Conservation (phyloP, 2,329 filamentous ascomycete species). For the Phialophora chinensis region DNA sequence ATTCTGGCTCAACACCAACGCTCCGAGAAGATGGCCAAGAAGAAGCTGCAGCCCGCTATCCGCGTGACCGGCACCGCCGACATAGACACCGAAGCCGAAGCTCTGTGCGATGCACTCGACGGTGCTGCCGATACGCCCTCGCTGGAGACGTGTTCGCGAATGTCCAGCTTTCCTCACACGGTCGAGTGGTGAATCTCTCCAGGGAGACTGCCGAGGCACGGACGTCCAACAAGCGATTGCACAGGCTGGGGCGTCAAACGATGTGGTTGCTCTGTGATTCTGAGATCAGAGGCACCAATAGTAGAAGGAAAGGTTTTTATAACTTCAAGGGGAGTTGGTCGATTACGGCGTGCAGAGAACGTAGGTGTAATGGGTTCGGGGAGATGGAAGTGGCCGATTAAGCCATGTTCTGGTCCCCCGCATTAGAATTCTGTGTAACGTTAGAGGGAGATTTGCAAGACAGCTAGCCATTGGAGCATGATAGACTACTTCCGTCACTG, state of each 20-base stretch:
- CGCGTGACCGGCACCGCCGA: slow-evolving; percentile 29
- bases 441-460: not conserved
- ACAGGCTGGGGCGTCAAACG: not conserved
- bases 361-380: not conserved
- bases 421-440: not conserved
- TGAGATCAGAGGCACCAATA: not conserved
- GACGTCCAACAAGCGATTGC: not conserved
- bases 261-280: not conserved
- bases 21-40: slow-evolving; percentile 31
- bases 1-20: slow-evolving; percentile 35
- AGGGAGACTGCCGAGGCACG: not conserved
- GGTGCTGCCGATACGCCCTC: slow-evolving; percentile 16
- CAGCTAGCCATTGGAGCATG: not conserved
- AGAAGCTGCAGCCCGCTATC: slow-evolving; percentile 32
- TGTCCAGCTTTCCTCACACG: slow-evolving; percentile 25
- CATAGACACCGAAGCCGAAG: slow-evolving; percentile 33
- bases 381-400: not conserved
- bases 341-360: not conserved
- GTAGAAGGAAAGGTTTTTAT: not conserved
- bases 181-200: slow-evolving; percentile 30
- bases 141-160: slow-evolving; percentile 28
- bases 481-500: not conserved
- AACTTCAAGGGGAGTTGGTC: not conserved
- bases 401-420: not conserved
- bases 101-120: slow-evolving; percentile 33